Evolutionary conservation across 257 asterid species (phyloP).

Genomic region (Paraleonurus japonicus): DNA sequence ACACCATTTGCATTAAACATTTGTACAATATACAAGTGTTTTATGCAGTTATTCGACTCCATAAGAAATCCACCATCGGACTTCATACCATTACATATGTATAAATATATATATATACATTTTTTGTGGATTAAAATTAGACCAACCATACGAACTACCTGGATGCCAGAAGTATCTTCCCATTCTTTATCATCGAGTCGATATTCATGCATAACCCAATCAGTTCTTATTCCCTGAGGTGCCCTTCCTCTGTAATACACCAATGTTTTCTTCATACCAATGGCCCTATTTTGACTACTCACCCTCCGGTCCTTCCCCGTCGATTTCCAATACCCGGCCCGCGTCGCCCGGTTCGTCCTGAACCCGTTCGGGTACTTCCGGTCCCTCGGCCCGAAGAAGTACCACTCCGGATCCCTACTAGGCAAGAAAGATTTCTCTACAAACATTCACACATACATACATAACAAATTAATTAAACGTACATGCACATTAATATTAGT

Average conservation of each 20-base stretch:
- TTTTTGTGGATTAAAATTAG: constrained; percentile 11
- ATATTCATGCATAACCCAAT: constrained; percentile 98
- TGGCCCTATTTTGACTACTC: constrained; percentile 60
- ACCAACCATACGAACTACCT: constrained; percentile 66
- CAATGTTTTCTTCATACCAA: constrained; percentile 94
- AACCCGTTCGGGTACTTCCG: constrained; percentile 93
- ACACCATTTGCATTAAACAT: too few relatives aligned
- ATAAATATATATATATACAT: not conserved
- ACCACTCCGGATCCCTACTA: constrained; percentile 97
- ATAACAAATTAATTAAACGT: not conserved
- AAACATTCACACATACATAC: not conserved
- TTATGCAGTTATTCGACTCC: too few relatives aligned
- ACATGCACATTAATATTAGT: too few relatives aligned
- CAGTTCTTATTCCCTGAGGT: constrained; percentile 91
- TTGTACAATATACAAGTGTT: too few relatives aligned
- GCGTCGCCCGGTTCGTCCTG: constrained; percentile 85
- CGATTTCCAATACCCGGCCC: constrained; percentile 96
- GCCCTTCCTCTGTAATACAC: constrained; percentile 90
- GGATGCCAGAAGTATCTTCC: constrained; percentile 74
- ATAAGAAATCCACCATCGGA: too few relatives aligned
- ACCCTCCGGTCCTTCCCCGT: constrained; percentile 92
- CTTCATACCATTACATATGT: not conserved
- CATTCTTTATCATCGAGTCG: constrained; percentile 80
- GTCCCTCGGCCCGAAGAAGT: constrained; percentile 95
- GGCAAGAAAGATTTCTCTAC: constrained; percentile 93